Conservation (phyloP, 108 stramenopile species). For the Pseudonitzschia delicatissima region DNA sequence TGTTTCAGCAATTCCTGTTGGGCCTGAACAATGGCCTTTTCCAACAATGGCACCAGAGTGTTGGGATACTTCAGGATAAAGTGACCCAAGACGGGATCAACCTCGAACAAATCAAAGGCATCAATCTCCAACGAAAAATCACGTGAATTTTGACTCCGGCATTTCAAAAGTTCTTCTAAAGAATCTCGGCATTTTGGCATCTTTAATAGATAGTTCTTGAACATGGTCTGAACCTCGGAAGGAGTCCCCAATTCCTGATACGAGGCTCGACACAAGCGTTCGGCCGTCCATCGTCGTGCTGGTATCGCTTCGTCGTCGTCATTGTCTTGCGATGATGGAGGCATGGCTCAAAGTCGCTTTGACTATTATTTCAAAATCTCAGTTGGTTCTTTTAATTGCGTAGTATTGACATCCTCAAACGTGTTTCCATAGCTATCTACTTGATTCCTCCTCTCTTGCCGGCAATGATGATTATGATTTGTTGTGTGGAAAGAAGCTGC, state of each 20-base stretch:
- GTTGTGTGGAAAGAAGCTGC: too few relatives aligned
- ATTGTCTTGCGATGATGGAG: too few relatives aligned
- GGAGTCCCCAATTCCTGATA: slow-evolving; percentile 60
- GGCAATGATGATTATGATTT: too few relatives aligned
- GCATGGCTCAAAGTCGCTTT: too few relatives aligned
- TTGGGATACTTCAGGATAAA: slow-evolving; percentile 72
- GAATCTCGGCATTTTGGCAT: slow-evolving; percentile 18
- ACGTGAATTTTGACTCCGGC: slow-evolving; percentile 28
- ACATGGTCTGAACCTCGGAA: slow-evolving; percentile 41
- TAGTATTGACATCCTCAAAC: too few relatives aligned
- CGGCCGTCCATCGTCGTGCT: slow-evolving; percentile 42
- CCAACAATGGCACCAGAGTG: slow-evolving; percentile 66
- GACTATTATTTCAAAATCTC: too few relatives aligned
- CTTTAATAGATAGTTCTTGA: slow-evolving; percentile 32
- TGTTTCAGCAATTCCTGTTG: slow-evolving; percentile 17
- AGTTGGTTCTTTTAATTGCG: too few relatives aligned
- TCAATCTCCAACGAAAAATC: slow-evolving; percentile 56
- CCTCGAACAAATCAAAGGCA: slow-evolving; percentile 59
- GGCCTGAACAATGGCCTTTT: slow-evolving; percentile 65
- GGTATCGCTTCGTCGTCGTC: too few relatives aligned
- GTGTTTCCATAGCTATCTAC: too few relatives aligned
- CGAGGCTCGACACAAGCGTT: slow-evolving; percentile 35
- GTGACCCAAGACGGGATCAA: slow-evolving; percentile 73
- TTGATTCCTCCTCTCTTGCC: too few relatives aligned
- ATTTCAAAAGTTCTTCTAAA: slow-evolving; percentile 23